Percentiles rank a stretch among this genome's conserved stretches.
Evolutionary conservation across 2,329 filamentous ascomycete species (phyloP).

Genomic region (Colletotrichum lupini): DNA sequence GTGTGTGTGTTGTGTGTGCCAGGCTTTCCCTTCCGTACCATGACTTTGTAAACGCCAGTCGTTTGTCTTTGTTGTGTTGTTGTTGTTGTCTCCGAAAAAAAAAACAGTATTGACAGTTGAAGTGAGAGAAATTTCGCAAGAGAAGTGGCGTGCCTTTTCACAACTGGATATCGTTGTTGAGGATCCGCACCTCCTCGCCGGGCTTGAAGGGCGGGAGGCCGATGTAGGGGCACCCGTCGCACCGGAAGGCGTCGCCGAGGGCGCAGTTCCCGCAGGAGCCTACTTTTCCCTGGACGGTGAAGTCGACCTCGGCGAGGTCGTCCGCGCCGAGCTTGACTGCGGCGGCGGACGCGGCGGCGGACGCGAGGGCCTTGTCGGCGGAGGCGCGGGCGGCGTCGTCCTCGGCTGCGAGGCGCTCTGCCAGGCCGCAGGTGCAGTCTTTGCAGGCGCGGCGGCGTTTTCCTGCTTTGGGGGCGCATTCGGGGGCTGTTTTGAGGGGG

Average conservation of each 20-base stretch:
- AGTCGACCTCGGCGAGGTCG: constrained; percentile 91
- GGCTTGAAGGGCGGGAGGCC: constrained; percentile 96
- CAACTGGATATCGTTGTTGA: constrained; percentile 89
- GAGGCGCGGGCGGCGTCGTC: constrained; percentile 73
- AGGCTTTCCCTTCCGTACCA: neutral
- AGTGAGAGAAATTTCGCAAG: too few species aligned
- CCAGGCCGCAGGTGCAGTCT: constrained; percentile 95
- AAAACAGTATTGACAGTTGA: neutral
- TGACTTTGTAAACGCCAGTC: neutral
- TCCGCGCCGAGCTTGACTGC: constrained; percentile 73
- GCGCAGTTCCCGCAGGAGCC: constrained; percentile 96
- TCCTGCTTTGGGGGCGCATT: constrained; percentile 87
- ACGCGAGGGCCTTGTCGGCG: constrained; percentile 72
- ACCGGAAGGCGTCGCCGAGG: constrained; percentile 88
- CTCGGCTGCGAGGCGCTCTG: constrained; percentile 68
- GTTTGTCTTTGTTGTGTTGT: neutral
- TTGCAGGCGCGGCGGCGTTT: constrained; percentile 83
- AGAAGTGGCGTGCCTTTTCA: constrained; percentile 51
- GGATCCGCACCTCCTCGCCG: constrained; percentile 89
- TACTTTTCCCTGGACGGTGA: constrained; percentile 96
- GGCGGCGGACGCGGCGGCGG: constrained; percentile 41
- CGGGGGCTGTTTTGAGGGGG: constrained; percentile 66
- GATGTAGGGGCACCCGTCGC: constrained; percentile 82
- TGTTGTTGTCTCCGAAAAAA: neutral
- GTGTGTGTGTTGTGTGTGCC: neutral